These are phyloP conservation scores for Smallanthus sonchifolius DNA, from an alignment of 129 eudicot genomes.

Conservation along the genomic window DNA sequence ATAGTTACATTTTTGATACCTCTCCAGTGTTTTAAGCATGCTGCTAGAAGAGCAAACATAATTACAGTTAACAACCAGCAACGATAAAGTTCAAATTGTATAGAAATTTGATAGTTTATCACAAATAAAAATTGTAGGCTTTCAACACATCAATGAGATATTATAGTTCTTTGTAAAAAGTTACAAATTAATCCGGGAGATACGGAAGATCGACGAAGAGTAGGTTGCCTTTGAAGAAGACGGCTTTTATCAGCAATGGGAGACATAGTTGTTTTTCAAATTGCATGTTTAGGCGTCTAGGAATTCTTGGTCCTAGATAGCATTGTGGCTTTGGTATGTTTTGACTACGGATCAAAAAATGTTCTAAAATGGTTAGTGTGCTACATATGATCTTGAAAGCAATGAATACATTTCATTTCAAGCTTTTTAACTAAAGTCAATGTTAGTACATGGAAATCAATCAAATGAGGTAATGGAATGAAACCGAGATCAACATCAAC, in stretches of 20 bases:
- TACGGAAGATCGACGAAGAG: too few species aligned
- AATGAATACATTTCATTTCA: constrained; percentile 21
- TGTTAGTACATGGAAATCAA: neutral
- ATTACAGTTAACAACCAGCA: neutral
- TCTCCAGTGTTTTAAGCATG: constrained; percentile 92
- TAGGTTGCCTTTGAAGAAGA: too few species aligned
- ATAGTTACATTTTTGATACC: constrained; percentile 92
- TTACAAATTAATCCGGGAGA: too few species aligned
- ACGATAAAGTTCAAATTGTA: neutral
- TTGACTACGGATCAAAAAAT: too few species aligned
- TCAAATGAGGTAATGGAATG: neutral
- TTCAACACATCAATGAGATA: neutral
- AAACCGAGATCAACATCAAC: neutral
- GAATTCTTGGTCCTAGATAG: too few species aligned
- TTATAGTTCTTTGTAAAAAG: too few species aligned
- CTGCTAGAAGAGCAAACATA: constrained; percentile 37
- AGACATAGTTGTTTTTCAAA: too few species aligned
- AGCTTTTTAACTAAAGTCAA: constrained; percentile 7
- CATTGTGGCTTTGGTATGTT: too few species aligned
- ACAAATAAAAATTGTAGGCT: neutral
- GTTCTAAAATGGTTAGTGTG: neutral
- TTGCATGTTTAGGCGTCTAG: too few species aligned
- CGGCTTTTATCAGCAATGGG: too few species aligned
- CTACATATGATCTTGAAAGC: constrained; percentile 7
- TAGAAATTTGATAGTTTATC: neutral